A percentile compares a stretch with the other conserved stretches of the same genome.
phyloP scores from a whole-genome alignment of 176 grass and related monocot genomes.

The Aegilops tauschii region DNA sequence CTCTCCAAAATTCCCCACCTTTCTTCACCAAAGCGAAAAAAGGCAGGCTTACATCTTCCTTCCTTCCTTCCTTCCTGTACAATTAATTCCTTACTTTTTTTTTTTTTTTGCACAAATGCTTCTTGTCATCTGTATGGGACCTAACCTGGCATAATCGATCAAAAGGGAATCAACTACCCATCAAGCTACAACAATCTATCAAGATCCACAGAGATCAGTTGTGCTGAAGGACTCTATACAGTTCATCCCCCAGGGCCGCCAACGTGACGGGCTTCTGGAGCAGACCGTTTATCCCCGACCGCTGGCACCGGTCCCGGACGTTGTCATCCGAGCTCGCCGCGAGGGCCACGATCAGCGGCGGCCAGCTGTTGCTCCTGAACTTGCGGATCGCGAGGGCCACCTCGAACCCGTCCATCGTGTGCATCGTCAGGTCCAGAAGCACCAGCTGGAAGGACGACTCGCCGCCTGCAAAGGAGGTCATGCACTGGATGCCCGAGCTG shows the following conservation, averaged over 20 bases:
- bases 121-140: conserved; percentile 30
- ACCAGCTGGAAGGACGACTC: conserved; percentile 58
- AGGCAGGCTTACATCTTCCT: conserved; percentile 33
- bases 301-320: conserved; percentile 65
- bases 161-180: conserved; percentile 14
- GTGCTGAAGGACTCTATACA: conserved; percentile 87
- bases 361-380: conserved; percentile 56
- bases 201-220: conserved; percentile 34
- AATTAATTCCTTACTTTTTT: conserved; percentile 13
- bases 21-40: conserved; percentile 22
- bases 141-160: conserved; percentile 34
- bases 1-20: not conserved
- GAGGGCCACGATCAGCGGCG: conserved; percentile 56
- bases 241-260: conserved; percentile 66
- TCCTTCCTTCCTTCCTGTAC: conserved; percentile 26
- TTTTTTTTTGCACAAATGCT: conserved; percentile 22
- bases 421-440: conserved; percentile 66
- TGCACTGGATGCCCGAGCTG: conserved; percentile 62
- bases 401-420: conserved; percentile 64
- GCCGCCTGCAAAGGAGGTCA: conserved; percentile 38
- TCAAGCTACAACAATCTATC: conserved; percentile 37
- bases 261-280: conserved; percentile 80
- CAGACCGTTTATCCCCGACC: conserved; percentile 72
- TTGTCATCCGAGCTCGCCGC: conserved; percentile 47
- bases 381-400: conserved; percentile 50